phyloP scores from a whole-genome alignment of 2,329 filamentous ascomycete species.

The Harringtonia aguacate region DNA sequence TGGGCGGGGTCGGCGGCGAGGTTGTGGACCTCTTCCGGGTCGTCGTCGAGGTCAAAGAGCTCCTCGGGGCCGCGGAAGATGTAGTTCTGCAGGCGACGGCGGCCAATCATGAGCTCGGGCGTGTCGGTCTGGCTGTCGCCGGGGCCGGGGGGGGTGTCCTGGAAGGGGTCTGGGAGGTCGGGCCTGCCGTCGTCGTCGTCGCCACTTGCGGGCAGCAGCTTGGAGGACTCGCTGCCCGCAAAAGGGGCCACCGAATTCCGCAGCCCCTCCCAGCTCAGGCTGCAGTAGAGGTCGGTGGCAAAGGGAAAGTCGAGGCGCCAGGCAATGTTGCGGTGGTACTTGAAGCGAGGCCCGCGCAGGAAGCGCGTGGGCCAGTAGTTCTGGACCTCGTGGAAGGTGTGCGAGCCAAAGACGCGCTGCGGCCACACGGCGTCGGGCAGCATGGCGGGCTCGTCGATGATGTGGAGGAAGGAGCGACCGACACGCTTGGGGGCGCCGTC shows the following conservation, averaged over 20 bases:
- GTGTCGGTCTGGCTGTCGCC: too few relatives aligned
- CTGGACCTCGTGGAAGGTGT: slow-evolving; percentile 39
- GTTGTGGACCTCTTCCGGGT: slow-evolving; percentile 34
- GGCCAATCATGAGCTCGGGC: slow-evolving; percentile 24
- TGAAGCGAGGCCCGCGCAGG: slow-evolving; percentile 29
- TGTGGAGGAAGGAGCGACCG: slow-evolving; percentile 27
- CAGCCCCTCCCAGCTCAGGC: slow-evolving; percentile 31
- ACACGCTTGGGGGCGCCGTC: too few relatives aligned
- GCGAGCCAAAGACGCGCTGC: slow-evolving; percentile 37
- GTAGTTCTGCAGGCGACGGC: slow-evolving; percentile 27
- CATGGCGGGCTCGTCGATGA: slow-evolving; percentile 15
- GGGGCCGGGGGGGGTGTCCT: too few relatives aligned
- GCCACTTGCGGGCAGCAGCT: too few relatives aligned
- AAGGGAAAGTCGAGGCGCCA: slow-evolving; percentile 40
- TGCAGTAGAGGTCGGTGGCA: slow-evolving; percentile 32
- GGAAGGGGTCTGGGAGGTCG: too few relatives aligned
- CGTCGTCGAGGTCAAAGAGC: slow-evolving; percentile 32
- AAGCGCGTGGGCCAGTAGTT: slow-evolving; percentile 41
- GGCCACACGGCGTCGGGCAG: slow-evolving; percentile 17
- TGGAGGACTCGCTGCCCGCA: too few relatives aligned
- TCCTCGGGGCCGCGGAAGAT: slow-evolving; percentile 33
- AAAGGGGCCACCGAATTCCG: slow-evolving; percentile 27
- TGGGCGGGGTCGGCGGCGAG: slow-evolving; percentile 24
- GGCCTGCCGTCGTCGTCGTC: too few relatives aligned
- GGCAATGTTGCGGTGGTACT: slow-evolving; percentile 39